phyloP scores from a whole-genome alignment of 2,329 filamentous ascomycete species.

The Paracorniculantispora psalliotae region DNA sequence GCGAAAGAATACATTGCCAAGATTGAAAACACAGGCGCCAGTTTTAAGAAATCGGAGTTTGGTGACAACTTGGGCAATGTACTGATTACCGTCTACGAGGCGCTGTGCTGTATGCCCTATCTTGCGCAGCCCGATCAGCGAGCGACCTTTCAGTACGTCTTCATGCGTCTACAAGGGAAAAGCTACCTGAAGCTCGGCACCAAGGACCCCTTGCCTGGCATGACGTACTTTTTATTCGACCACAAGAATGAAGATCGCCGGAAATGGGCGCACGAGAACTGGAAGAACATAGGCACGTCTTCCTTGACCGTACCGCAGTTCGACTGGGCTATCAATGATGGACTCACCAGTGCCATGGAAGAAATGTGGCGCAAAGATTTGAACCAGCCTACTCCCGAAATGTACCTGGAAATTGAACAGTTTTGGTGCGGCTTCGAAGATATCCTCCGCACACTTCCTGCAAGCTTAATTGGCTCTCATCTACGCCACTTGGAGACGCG shows the following conservation, averaged over 20 bases:
- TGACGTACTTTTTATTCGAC: slow-evolving; percentile 76
- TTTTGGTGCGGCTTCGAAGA: slow-evolving; percentile 77
- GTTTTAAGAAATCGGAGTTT: slow-evolving; percentile 43
- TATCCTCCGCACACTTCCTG: slow-evolving; percentile 69
- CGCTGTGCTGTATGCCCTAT: slow-evolving; percentile 77
- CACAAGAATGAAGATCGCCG: slow-evolving; percentile 52
- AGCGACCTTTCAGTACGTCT: slow-evolving; percentile 71
- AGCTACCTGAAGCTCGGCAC: slow-evolving; percentile 71
- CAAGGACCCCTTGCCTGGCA: slow-evolving; percentile 70
- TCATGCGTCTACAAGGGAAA: slow-evolving; percentile 66
- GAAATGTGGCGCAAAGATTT: slow-evolving; percentile 50
- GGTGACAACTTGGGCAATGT: slow-evolving; percentile 50
- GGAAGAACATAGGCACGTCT: slow-evolving; percentile 48
- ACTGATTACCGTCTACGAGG: slow-evolving; percentile 80
- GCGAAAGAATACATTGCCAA: slow-evolving; percentile 52
- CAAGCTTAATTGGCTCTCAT: slow-evolving; percentile 69
- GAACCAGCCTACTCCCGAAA: slow-evolving; percentile 27
- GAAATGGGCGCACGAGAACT: slow-evolving; percentile 35
- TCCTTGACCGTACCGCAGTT: slow-evolving; percentile 68
- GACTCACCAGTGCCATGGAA: slow-evolving; percentile 62
- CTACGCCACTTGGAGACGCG: slow-evolving; percentile 75
- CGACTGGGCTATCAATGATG: slow-evolving; percentile 78
- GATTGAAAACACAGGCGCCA: slow-evolving; percentile 42
- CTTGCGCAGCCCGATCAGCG: slow-evolving; percentile 52
- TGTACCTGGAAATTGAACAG: slow-evolving; percentile 50